These are phyloP conservation scores for Calycina herbarum DNA, from an alignment of 2,329 filamentous ascomycete species.

Conservation along the genomic window DNA sequence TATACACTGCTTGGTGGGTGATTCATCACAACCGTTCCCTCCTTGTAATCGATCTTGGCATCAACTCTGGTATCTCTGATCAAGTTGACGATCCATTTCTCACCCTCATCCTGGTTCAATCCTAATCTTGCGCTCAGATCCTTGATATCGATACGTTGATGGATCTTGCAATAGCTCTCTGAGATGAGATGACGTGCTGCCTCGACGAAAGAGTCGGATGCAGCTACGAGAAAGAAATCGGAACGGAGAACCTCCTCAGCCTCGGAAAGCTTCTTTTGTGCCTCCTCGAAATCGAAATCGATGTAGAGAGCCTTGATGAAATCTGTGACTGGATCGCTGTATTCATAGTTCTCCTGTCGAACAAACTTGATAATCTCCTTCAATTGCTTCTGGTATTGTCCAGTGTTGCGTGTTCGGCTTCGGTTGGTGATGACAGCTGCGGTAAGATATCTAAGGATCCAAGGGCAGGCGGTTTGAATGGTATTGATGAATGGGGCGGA, in stretches of 20 bases:
- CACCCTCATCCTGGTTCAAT: conserved; percentile 88
- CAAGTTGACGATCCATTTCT: conserved; percentile 99
- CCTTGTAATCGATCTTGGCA: conserved; percentile 99
- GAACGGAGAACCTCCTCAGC: conserved; percentile 88
- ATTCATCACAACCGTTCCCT: conserved; percentile 99
- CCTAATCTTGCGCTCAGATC: conserved; percentile 91
- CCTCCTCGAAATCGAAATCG: conserved; percentile 95
- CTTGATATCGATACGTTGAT: conserved; percentile 97
- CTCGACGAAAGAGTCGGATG: conserved; percentile 88
- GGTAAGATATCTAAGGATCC: conserved; percentile 91
- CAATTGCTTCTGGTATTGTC: conserved; percentile 93
- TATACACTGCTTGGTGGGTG: conserved; percentile 98
- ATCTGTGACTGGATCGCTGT: conserved; percentile 91
- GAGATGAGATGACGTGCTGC: conserved; percentile 95
- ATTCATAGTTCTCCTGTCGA: conserved; percentile 96
- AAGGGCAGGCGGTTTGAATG: conserved; percentile 96
- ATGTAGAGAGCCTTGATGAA: conserved; percentile 96
- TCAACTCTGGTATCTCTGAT: conserved; percentile 97
- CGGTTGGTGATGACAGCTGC: conserved; percentile 95
- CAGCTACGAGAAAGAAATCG: conserved; percentile 92
- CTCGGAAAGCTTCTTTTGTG: conserved; percentile 80
- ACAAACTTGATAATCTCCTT: conserved; percentile 97
- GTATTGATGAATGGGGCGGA: conserved; percentile 98
- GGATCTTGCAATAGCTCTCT: conserved; percentile 99
- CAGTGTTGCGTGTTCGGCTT: conserved; percentile 74